These are phyloP conservation scores for Nitzschia putrida DNA, from an alignment of 108 stramenopile genomes.

Conservation along the genomic window DNA sequence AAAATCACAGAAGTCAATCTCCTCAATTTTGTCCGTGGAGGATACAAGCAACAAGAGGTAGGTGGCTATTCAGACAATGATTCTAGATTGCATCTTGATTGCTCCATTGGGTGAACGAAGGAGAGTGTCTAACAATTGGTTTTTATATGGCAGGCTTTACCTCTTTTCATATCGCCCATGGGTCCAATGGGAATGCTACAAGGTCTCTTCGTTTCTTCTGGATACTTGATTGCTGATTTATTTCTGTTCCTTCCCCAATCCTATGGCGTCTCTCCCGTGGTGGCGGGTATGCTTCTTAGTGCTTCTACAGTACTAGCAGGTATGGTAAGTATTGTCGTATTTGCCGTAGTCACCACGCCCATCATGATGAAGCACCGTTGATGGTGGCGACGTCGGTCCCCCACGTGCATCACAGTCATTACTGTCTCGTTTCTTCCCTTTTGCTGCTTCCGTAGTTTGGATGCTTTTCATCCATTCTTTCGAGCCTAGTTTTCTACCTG, in stretches of 20 bases:
- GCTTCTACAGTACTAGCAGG: constrained; percentile 29
- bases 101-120: background rate
- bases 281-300: constrained; percentile 33
- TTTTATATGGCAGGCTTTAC: constrained; percentile 31
- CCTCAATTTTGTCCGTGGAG: constrained; percentile 56
- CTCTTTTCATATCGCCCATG: constrained; percentile 60
- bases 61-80: constrained; percentile 17
- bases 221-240: constrained; percentile 41
- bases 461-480: no score
- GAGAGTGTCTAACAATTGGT: background rate
- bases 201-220: constrained; percentile 51
- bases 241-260: constrained; percentile 45
- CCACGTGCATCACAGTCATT: no score
- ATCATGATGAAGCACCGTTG: constrained; percentile 1
- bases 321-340: constrained; percentile 29
- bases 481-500: no score
- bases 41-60: constrained; percentile 53
- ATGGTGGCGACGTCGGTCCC: no score
- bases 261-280: constrained; percentile 43
- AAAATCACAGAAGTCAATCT: constrained; percentile 52
- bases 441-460: no score
- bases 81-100: background rate
- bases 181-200: constrained; percentile 80
- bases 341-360: constrained; percentile 33
- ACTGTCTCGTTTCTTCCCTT: no score